Percentiles rank a stretch among this genome's conserved stretches.
Conservation (phyloP, 2,329 filamentous ascomycete genomes). For the Aspergillus costaricaensis region DNA sequence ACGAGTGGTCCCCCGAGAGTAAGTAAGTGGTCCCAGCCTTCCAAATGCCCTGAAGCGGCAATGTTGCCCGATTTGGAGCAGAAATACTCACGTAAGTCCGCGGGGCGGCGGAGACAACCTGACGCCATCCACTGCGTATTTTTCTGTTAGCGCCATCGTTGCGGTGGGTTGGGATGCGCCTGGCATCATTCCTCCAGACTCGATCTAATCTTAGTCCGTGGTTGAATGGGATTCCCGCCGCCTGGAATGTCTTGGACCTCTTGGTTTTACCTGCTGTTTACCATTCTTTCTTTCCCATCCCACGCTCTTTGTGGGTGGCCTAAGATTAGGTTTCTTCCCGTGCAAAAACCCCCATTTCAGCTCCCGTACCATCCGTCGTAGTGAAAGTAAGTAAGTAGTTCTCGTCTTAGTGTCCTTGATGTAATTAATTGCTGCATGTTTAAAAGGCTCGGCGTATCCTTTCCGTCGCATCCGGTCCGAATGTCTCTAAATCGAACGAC, state of each 20-base stretch:
- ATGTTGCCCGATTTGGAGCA: background rate
- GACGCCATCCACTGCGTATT: background rate
- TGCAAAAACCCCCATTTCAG: background rate
- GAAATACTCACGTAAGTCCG: background rate
- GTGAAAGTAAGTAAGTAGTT: background rate
- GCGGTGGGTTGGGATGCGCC: background rate
- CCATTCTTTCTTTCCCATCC: background rate
- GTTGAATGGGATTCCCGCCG: background rate
- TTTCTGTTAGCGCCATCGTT: background rate
- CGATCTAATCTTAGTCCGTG: background rate
- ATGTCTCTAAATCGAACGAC: background rate
- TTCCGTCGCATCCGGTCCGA: slow-evolving; percentile 13
- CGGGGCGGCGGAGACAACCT: background rate
- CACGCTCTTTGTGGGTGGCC: background rate
- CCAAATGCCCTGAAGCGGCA: background rate
- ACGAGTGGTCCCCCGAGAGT: background rate
- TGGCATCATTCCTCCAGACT: background rate
- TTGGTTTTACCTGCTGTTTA: background rate
- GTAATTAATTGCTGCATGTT: background rate
- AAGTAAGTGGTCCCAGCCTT: background rate
- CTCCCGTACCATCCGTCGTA: background rate
- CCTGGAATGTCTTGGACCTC: background rate
- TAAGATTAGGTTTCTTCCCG: background rate
- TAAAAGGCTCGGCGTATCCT: slow-evolving; percentile 2
- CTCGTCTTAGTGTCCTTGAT: background rate